Evolutionary conservation across 768 basidiomycete genomes (phyloP).

Genomic region (Phanerochaete carnosa): DNA sequence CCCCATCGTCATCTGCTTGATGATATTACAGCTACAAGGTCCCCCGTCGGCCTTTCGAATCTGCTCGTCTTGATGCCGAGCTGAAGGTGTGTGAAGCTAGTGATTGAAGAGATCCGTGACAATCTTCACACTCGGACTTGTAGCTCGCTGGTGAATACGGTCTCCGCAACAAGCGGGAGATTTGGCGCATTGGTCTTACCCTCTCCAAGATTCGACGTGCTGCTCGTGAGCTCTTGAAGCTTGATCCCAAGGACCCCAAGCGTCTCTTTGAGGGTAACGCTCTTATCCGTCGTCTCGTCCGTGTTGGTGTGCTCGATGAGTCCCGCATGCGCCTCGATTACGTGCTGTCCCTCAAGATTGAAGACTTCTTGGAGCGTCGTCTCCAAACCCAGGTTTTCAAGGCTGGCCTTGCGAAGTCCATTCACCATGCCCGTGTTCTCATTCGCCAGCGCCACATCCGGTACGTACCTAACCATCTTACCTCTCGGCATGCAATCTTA

Average conservation of each 20-base stretch:
- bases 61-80: constrained; percentile 98
- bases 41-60: constrained; percentile 95
- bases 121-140: neutral
- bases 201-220: constrained; percentile 99
- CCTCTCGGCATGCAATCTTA: neutral
- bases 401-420: constrained; percentile 94
- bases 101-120: neutral
- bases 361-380: constrained; percentile 99
- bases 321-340: constrained; percentile 99
- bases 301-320: constrained; percentile 99
- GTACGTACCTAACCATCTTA: constrained; percentile 39
- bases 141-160: constrained; percentile 99
- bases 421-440: constrained; percentile 97
- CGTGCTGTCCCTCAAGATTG: constrained; percentile 98
- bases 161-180: constrained; percentile 99
- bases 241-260: constrained; percentile 99
- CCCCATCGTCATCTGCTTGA: constrained; percentile 47
- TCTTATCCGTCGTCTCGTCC: constrained; percentile 92
- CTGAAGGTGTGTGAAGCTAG: constrained; percentile 70
- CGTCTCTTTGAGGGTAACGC: constrained; percentile 99
- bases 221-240: constrained; percentile 99
- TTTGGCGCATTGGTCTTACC: constrained; percentile 98
- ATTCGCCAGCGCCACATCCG: constrained; percentile 99
- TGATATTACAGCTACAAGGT: constrained; percentile 88
- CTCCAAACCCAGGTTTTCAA: constrained; percentile 99